A percentile compares a stretch with the other conserved stretches of the same genome.
Evolutionary conservation across 1,139 yeast genomes (phyloP).

Genomic region (Meyerozyma smithsonii): DNA sequence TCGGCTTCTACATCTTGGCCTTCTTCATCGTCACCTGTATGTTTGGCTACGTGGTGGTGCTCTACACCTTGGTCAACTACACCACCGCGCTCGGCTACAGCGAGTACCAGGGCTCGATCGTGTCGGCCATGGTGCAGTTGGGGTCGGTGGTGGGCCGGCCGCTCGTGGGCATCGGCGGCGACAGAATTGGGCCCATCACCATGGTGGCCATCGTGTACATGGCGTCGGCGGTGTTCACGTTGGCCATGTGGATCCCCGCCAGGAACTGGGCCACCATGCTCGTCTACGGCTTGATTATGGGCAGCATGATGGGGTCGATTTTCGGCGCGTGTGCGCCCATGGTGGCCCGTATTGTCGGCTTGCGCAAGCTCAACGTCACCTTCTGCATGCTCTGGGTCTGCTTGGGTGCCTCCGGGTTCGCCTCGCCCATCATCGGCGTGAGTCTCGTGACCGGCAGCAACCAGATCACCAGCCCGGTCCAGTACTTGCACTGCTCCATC

Average conservation of each 20-base stretch:
- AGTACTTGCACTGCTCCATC: constrained; percentile 45
- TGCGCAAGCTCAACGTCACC: constrained; percentile 44
- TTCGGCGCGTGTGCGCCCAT: constrained; percentile 13
- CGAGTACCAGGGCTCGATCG: constrained; percentile 40
- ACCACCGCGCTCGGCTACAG: constrained; percentile 23
- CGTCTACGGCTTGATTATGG: constrained; percentile 42
- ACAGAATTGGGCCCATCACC: constrained; percentile 42
- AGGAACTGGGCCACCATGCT: constrained; percentile 48
- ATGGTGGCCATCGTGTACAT: constrained; percentile 28
- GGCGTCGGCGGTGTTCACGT: constrained; percentile 33
- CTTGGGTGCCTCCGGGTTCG: constrained; percentile 42
- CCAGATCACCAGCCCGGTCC: constrained; percentile 30
- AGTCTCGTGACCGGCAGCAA: constrained; percentile 34
- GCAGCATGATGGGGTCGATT: constrained; percentile 48
- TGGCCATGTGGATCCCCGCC: constrained; percentile 62
- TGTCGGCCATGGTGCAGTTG: constrained; percentile 43
- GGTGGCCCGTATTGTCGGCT: constrained; percentile 39
- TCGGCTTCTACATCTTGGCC: constrained; percentile 26
- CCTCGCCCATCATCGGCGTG: constrained; percentile 52
- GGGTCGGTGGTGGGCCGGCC: constrained; percentile 41
- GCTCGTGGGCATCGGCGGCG: constrained; percentile 43
- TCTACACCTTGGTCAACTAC: constrained; percentile 31
- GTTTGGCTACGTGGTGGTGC: constrained; percentile 35
- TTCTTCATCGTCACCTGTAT: constrained; percentile 29
- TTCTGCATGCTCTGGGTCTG: constrained; percentile 46